A percentile compares a stretch with the other conserved stretches of the same genome.
phyloP scores from a whole-genome alignment of 495 filamentous ascomycete species.

The Penicillium goetzii region DNA sequence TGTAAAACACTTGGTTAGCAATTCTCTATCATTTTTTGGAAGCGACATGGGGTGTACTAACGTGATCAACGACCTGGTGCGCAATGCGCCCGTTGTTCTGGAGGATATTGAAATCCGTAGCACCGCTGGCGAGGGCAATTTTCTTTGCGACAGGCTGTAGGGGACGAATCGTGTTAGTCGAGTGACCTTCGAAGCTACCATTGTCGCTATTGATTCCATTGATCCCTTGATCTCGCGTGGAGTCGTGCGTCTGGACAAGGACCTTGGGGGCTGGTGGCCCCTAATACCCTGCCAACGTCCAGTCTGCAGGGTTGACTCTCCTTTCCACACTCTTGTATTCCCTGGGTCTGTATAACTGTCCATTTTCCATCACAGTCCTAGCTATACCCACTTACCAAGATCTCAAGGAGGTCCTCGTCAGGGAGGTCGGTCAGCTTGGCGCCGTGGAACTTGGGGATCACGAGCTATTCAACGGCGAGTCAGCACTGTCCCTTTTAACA shows the following conservation, averaged over 20 bases:
- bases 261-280: conserved; percentile 26
- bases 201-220: neutral
- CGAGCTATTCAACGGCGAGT: conserved; percentile 61
- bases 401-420: conserved; percentile 81
- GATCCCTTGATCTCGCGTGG: neutral
- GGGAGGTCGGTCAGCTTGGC: conserved; percentile 91
- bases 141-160: conserved; percentile 82
- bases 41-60: conserved; percentile 46
- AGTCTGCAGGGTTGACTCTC: conserved; percentile 1
- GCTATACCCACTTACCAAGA: conserved; percentile 63
- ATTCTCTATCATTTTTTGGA: neutral
- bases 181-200: neutral
- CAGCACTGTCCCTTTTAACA: conserved; percentile 2
- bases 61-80: conserved; percentile 95
- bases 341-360: neutral
- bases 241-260: conserved; percentile 13
- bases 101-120: conserved; percentile 85
- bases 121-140: conserved; percentile 75
- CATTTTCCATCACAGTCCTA: neutral
- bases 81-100: conserved; percentile 95
- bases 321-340: neutral
- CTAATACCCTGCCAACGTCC: neutral
- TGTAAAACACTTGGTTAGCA: conserved; percentile 27
- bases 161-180: conserved; percentile 14
- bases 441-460: conserved; percentile 96